phyloP scores from a whole-genome alignment of 1,139 yeast species.

The Protomyces macrosporus region DNA sequence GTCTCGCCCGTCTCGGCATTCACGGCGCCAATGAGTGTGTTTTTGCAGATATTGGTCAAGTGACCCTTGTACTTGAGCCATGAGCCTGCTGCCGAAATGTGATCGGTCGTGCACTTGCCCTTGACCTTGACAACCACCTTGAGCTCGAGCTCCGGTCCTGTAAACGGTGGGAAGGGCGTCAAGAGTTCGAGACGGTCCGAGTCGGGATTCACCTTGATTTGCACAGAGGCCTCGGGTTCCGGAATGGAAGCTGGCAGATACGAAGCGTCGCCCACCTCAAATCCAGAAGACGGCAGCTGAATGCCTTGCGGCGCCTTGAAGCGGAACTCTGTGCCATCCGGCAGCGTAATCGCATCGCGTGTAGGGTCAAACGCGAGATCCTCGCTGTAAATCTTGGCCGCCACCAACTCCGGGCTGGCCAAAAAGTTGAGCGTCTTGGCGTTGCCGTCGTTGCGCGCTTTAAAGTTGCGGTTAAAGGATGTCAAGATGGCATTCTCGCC shows the following conservation, averaged over 20 bases:
- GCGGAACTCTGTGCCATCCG: conserved; percentile 63
- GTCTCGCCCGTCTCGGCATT: conserved; percentile 96
- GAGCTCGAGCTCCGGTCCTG: conserved; percentile 68
- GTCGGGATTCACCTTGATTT: conserved; percentile 67
- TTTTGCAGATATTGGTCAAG: conserved; percentile 87
- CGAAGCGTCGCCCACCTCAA: conserved; percentile 64
- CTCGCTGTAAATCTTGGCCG: conserved; percentile 93
- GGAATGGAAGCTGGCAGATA: conserved; percentile 69
- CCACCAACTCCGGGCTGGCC: conserved; percentile 94
- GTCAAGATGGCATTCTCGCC: conserved; percentile 80
- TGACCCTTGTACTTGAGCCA: conserved; percentile 99
- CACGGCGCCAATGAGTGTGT: conserved; percentile 93
- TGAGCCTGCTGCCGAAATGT: conserved; percentile 97
- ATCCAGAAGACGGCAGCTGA: conserved; percentile 77
- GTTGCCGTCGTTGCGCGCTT: conserved; percentile 96
- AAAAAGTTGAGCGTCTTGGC: conserved; percentile 93
- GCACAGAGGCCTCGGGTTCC: conserved; percentile 65
- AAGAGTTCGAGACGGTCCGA: conserved; percentile 77
- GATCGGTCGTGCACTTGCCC: conserved; percentile 98
- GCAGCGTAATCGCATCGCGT: conserved; percentile 63
- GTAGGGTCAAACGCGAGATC: conserved; percentile 83
- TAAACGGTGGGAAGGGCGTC: conserved; percentile 84
- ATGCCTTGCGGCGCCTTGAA: conserved; percentile 75
- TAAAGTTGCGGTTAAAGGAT: conserved; percentile 92
- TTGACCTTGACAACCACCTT: conserved; percentile 80